Percentiles rank a stretch among this genome's conserved stretches.
Evolutionary conservation across 148 eudicot genomes (phyloP).

Genomic region (Dianthus caryophyllus): DNA sequence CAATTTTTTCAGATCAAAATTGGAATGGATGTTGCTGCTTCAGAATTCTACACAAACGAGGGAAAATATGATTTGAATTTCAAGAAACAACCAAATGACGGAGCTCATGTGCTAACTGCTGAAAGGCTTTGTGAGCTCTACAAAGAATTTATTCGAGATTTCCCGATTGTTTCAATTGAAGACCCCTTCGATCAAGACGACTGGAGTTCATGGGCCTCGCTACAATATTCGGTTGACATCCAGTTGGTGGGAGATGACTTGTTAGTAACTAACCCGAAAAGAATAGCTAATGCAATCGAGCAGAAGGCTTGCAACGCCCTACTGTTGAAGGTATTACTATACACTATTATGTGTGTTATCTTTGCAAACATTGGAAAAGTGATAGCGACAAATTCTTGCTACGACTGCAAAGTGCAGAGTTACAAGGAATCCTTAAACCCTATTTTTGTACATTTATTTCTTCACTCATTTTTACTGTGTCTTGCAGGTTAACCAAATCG

Average conservation of each 20-base stretch:
- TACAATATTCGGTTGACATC: slow-evolving; percentile 79
- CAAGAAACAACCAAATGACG: slow-evolving; percentile 97
- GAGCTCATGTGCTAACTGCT: slow-evolving; percentile 77
- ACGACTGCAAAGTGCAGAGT: background rate
- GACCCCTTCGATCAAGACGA: slow-evolving; percentile 99
- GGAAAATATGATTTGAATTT: slow-evolving; percentile 90
- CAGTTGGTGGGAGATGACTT: slow-evolving; percentile 97
- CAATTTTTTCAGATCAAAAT: slow-evolving; percentile 69
- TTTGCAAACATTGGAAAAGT: background rate
- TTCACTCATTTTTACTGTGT: too few relatives aligned
- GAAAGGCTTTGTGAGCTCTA: slow-evolving; percentile 77
- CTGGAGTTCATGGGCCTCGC: slow-evolving; percentile 86
- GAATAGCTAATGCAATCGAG: slow-evolving; percentile 77
- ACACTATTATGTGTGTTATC: background rate
- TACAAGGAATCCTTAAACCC: background rate
- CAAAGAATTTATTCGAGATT: slow-evolving; percentile 79
- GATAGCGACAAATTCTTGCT: background rate
- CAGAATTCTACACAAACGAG: slow-evolving; percentile 89
- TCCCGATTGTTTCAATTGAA: slow-evolving; percentile 95
- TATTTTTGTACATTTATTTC: slow-evolving; percentile 1
- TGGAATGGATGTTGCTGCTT: slow-evolving; percentile 99
- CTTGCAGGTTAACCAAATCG: slow-evolving; percentile 94
- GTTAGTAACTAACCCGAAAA: slow-evolving; percentile 93
- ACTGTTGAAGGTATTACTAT: slow-evolving; percentile 63
- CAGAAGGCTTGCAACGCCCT: slow-evolving; percentile 93